Base-by-base conservation (phyloP, 768 basidiomycete species). In the Lactarius deliciosus region DNA sequence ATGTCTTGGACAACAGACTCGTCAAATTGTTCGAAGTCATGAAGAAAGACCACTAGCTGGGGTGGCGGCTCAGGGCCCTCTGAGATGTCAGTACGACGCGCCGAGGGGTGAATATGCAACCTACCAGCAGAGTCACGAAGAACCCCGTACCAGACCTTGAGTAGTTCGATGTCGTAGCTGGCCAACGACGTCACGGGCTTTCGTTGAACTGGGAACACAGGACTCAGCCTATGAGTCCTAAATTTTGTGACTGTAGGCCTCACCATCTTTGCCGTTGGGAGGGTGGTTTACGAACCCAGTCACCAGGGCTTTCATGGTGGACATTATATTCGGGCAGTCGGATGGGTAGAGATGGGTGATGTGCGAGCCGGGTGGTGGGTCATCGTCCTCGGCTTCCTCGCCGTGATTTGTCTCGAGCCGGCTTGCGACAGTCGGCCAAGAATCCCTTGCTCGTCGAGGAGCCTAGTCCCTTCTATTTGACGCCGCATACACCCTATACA, bases 1-100 rank as follows among this genome's bases (percentile, higher is more conserved):
- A 91, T 71, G 70, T 92, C 90, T 71, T 88, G 85, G 57, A 92
- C 74, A 2, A 92, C 80, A 2, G 69, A 62, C 0, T 83, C 76
- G 63, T 90, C 89, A 58, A 90, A 84, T 72, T 86, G 84, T 71
- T 92, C 91, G 69, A 93, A 91, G 64, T 90, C 87, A 64, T 91
- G 89, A 25, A 92, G 71, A 15, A 92, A 72, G 10, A 89, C 78
- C 28, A 87, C 79, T 3, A 92, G 80, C 43, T 80, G 81, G 13
- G 72, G 75, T 5, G 70, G 66, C 0, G 68, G 20, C 13, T 73
- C 67, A 67, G 72, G 61, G 32, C 62, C 64, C 45, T 68, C 67
- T 68, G 47, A 66, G 34, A 57, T 58, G 61, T 62, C 64, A 38
- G 61, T 63, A n/a, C 47, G 18, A 62, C 70, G 73, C 50, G 53